phyloP scores from a whole-genome alignment of 768 basidiomycete species.

The Serendipita vermifera region DNA sequence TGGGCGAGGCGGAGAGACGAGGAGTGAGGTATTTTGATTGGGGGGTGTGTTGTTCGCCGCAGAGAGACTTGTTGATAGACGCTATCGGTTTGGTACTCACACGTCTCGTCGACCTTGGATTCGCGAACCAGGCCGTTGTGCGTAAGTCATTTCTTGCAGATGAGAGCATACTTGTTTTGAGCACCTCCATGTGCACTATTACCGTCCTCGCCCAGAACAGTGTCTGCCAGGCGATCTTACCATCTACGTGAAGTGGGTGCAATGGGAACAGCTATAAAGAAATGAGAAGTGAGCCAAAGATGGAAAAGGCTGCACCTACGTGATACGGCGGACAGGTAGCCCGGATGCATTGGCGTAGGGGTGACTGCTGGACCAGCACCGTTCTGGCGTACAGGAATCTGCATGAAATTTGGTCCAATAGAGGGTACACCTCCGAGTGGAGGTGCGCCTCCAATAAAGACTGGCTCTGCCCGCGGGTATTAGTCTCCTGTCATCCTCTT shows the following conservation, averaged over 20 bases:
- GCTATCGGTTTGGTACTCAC: no score
- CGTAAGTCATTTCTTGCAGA: conserved; percentile 67
- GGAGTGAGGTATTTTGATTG: no score
- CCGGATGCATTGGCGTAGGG: neutral
- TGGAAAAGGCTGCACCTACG: conserved; percentile 2
- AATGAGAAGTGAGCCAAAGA: neutral
- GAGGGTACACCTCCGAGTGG: neutral
- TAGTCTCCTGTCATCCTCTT: conserved; percentile 10
- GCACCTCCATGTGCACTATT: conserved; percentile 29
- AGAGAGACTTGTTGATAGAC: no score
- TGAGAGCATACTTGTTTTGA: conserved; percentile 58
- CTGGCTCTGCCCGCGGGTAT: neutral
- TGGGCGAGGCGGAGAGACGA: no score
- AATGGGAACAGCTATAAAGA: conserved; percentile 26
- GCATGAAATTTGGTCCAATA: neutral
- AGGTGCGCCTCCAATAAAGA: conserved; percentile 10
- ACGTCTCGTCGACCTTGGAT: conserved; percentile 64
- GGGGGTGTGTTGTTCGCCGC: no score
- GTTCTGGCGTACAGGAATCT: neutral
- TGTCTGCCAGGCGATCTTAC: conserved; percentile 82
- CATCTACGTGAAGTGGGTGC: conserved; percentile 56
- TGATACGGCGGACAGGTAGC: neutral
- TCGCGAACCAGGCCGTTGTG: conserved; percentile 86
- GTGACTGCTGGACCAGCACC: neutral
- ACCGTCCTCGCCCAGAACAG: conserved; percentile 71